Percentiles rank a stretch among this genome's conserved stretches.
Conservation (phyloP, 805 yeast genomes). For the Ogataea pignaliae region DNA sequence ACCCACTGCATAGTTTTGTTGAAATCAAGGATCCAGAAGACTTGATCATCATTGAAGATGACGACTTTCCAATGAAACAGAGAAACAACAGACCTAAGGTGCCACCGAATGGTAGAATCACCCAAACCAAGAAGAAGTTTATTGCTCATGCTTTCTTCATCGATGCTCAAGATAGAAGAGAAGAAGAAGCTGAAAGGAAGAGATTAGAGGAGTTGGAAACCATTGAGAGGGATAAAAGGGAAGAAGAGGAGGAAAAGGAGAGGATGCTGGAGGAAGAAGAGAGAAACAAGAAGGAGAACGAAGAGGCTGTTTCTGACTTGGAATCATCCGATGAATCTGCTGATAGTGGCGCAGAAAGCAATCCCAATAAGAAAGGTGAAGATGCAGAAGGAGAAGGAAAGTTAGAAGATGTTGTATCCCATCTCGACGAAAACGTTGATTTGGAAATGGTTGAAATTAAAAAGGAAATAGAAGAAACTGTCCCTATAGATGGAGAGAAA, state of each 20-base stretch:
- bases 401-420: too few relatives aligned
- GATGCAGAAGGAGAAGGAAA: not conserved
- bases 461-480: not conserved
- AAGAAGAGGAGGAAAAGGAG: not conserved
- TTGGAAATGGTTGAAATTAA: not conserved
- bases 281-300: not conserved
- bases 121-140: conserved; percentile 61
- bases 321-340: not conserved
- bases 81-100: conserved; percentile 71
- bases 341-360: not conserved
- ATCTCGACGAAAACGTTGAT: not conserved
- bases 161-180: conserved; percentile 30
- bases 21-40: conserved; percentile 32
- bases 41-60: conserved; percentile 73
- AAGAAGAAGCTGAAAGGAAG: conserved; percentile 3
- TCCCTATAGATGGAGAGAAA: too few relatives aligned
- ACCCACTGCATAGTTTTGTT: conserved; percentile 14
- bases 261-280: not conserved
- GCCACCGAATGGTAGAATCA: conserved; percentile 87
- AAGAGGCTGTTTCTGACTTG: not conserved
- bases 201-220: not conserved
- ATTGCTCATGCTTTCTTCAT: conserved; percentile 52
- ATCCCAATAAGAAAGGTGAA: not conserved
- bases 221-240: not conserved
- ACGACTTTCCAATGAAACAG: conserved; percentile 75